Base-by-base conservation (phyloP, 1,284 basidiomycete species). In the Takashimella koratensis region DNA sequence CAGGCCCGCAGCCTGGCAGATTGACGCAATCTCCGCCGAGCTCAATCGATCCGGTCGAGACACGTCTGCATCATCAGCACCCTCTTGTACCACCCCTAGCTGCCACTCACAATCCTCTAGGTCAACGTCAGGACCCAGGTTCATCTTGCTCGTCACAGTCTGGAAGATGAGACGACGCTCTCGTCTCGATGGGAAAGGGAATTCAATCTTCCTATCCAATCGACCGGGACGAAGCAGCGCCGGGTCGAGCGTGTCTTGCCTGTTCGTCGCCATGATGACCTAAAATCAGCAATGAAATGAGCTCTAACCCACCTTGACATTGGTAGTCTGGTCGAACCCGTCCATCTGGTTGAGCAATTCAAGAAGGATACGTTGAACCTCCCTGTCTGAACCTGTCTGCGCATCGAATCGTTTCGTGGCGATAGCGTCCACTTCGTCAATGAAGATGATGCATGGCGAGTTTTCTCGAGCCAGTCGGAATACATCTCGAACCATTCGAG, bases 351-450 rank as follows among this genome's bases (percentile, higher is more conserved):
- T 98, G 58, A 99, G 81, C 57, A 99, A 79, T 74, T 99, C 96
- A n/a, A 99, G 85, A 61, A 99, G 76, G 71, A 99, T 98, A 78
- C 96, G 91, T 76, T 99, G 96, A 19, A 99, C 96, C 78, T 99
- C 96, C 64, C 96, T 84, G 78, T 99, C 96, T 12, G 96, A 96
- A 70, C 96, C 96, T 1, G 96, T 98, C 76, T 99, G 96, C 3
- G 96, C 96, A 70, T 98, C 96, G 79, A 99, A 99, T 74, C 96
- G 93, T 78, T 98, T 99, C 40, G 96, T 98, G 3, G 96, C 96
- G 71, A 99, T 98, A 20, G 96, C 96, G 69, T 99, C 96, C 59
- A 99, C 94, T 74, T 99, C 95, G 73, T 98, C 95, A 71, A 99
- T 98, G 78, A 99, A 99, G 77, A 99, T 98, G 74, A 99, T 99